Conservation (phyloP, 768 basidiomycete species). For the Lentinula detonsa region DNA sequence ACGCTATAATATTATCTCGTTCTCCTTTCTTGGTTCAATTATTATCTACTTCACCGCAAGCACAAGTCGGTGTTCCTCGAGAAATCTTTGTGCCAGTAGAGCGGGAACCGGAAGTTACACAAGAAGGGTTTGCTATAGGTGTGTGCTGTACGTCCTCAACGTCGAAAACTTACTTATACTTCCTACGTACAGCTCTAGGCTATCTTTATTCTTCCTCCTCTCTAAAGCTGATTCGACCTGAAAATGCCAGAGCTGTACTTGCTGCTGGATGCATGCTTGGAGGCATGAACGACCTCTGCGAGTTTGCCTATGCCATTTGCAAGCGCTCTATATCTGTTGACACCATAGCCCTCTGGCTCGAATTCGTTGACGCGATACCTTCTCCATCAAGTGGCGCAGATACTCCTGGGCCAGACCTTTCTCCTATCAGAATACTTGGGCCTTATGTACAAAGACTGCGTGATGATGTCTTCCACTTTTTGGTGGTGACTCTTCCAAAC, state of each 20-base stretch:
- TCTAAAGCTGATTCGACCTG: slow-evolving; percentile 58
- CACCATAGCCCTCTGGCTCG: slow-evolving; percentile 71
- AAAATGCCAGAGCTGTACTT: slow-evolving; percentile 81
- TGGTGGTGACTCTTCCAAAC: slow-evolving; percentile 69
- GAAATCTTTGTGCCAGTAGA: slow-evolving; percentile 71
- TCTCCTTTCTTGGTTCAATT: slow-evolving; percentile 86
- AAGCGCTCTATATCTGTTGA: slow-evolving; percentile 70
- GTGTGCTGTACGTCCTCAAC: slow-evolving; percentile 12
- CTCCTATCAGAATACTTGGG: slow-evolving; percentile 60
- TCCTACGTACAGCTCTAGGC: slow-evolving; percentile 51
- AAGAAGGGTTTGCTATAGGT: slow-evolving; percentile 84
- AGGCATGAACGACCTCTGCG: slow-evolving; percentile 82
- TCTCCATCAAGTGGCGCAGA: slow-evolving; percentile 42
- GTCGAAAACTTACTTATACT: slow-evolving; percentile 13
- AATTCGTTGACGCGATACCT: slow-evolving; percentile 62
- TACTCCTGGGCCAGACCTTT: slow-evolving; percentile 35
- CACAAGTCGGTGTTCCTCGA: slow-evolving; percentile 54
- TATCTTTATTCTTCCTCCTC: slow-evolving; percentile 76
- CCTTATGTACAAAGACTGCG: slow-evolving; percentile 69
- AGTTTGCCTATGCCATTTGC: slow-evolving; percentile 74
- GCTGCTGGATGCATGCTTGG: slow-evolving; percentile 82
- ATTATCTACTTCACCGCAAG: slow-evolving; percentile 67
- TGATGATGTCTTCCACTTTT: slow-evolving; percentile 75
- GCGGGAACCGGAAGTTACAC: slow-evolving; percentile 75
- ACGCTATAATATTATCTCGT: slow-evolving; percentile 81